Evolutionary conservation across 1,139 yeast genomes (phyloP).

Genomic region (Wickerhamomyces sp.): DNA sequence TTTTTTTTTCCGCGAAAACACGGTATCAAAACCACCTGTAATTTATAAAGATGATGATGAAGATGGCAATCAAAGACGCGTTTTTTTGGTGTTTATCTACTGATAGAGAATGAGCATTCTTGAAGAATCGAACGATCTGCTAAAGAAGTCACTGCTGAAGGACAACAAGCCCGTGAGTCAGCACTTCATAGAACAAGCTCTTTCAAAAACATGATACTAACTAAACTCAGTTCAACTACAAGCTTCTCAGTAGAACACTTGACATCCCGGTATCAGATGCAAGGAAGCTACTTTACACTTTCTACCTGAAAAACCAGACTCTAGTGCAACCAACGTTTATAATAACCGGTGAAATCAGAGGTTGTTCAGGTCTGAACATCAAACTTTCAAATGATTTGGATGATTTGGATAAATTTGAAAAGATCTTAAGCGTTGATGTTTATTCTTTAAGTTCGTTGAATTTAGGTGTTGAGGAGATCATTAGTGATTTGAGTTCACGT

Average conservation of each 20-base stretch:
- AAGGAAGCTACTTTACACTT: slow-evolving; percentile 21
- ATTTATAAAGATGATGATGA: background rate
- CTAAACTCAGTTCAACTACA: slow-evolving; percentile 19
- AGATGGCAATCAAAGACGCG: no score
- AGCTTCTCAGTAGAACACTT: slow-evolving; percentile 23
- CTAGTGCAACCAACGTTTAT: slow-evolving; percentile 21
- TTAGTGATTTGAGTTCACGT: slow-evolving; percentile 13
- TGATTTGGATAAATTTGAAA: slow-evolving; percentile 17
- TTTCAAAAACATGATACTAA: no score
- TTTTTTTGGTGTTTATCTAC: no score
- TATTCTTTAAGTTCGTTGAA: slow-evolving; percentile 22
- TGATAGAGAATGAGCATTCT: slow-evolving; percentile 6
- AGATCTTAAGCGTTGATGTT: slow-evolving; percentile 18
- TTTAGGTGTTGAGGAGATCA: slow-evolving; percentile 16
- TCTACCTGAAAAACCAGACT: slow-evolving; percentile 17
- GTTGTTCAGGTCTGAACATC: slow-evolving; percentile 7
- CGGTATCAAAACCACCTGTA: background rate
- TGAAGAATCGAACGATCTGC: slow-evolving; percentile 6
- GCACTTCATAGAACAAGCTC: no score
- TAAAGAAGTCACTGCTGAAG: slow-evolving; percentile 11
- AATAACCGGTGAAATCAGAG: slow-evolving; percentile 20
- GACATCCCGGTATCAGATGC: slow-evolving; percentile 22
- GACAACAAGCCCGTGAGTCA: slow-evolving; percentile 15
- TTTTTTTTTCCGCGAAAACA: background rate
- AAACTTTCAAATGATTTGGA: slow-evolving; percentile 15